Evolutionary conservation across 2,329 filamentous ascomycete genomes (phyloP), one percentile per base, ranked within the genome.

Genomic region (Mollisia scopiformis): DNA sequence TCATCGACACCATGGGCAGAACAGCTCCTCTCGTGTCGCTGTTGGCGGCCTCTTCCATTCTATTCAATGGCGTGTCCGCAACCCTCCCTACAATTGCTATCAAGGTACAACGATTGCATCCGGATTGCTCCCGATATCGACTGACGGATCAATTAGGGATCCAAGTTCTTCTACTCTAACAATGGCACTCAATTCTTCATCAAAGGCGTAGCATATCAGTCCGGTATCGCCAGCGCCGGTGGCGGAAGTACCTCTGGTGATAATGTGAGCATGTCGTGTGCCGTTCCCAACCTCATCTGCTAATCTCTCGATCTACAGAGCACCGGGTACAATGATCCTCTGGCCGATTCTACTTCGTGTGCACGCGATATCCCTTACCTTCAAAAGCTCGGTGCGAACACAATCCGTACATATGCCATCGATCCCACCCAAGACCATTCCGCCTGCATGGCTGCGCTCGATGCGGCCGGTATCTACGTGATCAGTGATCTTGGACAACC

Each of bases 171-270:
- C 47, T 70, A 35, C 72, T 89, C 84, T 88, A 67, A 61, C 54
- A 72, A 72, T 62, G 71, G 91, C 71, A 85, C 84, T 75, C 93
- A 95, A 79, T 93, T 97, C 84, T 97, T 87, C 82, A 92, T 98
- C 78, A 92, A 90, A 78, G 94, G 94, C 79, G 84, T 99, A 71
- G 95, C 94, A 67, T 99, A 99, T 80, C 95, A 98, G 82, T 86
- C 92, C 79, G 90, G 93, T 69, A 80, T 80, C 66, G 81, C 81
- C 57, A 82, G 80, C 51, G 83, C 85, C 62, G 72, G 70, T 60
- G 79, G 37, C 31, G 54, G 50, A 35, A 59, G 43, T 23, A 13
- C 58, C 11, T 56, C 50, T 30, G 47, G 46, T 35, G 52, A 52
- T 28, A 62, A 55, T 46, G 65, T 55, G 58, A 60, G 58, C 14